phyloP scores from a whole-genome alignment of 805 yeast genomes.

The Metschnikowia santaceciliae region DNA sequence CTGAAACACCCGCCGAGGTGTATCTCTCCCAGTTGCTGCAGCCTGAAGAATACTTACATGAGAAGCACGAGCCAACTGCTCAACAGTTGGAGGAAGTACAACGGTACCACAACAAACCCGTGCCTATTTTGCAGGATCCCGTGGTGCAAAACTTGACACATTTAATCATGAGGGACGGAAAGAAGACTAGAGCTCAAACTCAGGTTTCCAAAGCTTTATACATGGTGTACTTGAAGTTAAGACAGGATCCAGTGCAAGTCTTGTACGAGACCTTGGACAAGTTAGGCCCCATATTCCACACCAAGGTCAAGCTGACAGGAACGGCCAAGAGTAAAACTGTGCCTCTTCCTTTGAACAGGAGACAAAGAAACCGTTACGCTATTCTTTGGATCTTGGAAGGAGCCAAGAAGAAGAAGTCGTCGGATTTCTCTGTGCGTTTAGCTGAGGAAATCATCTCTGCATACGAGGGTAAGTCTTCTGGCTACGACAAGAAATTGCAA shows the following conservation, averaged over 20 bases:
- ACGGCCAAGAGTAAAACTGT: constrained; percentile 77
- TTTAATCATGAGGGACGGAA: constrained; percentile 89
- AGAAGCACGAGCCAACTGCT: constrained; percentile 53
- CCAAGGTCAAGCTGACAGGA: constrained; percentile 75
- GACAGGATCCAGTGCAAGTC: constrained; percentile 76
- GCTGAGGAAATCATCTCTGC: constrained; percentile 87
- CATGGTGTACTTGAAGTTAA: constrained; percentile 63
- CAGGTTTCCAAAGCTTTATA: constrained; percentile 74
- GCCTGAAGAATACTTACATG: constrained; percentile 31
- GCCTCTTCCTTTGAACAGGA: constrained; percentile 77
- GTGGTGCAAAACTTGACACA: constrained; percentile 74
- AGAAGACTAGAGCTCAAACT: constrained; percentile 74
- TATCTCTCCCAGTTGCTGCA: constrained; percentile 37
- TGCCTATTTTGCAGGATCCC: constrained; percentile 67
- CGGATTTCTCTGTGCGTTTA: constrained; percentile 80
- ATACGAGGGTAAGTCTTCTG: constrained; percentile 70
- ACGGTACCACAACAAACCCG: constrained; percentile 43
- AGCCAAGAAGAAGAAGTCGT: constrained; percentile 70
- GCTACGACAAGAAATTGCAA: constrained; percentile 76
- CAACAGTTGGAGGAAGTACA: constrained; percentile 61
- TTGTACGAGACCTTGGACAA: constrained; percentile 72
- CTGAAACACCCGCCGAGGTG: constrained; percentile 33
- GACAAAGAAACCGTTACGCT: constrained; percentile 83
- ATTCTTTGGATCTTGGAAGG: constrained; percentile 90
- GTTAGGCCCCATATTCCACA: constrained; percentile 79